phyloP scores from a whole-genome alignment of 768 basidiomycete genomes.

The Suillus discolor region DNA sequence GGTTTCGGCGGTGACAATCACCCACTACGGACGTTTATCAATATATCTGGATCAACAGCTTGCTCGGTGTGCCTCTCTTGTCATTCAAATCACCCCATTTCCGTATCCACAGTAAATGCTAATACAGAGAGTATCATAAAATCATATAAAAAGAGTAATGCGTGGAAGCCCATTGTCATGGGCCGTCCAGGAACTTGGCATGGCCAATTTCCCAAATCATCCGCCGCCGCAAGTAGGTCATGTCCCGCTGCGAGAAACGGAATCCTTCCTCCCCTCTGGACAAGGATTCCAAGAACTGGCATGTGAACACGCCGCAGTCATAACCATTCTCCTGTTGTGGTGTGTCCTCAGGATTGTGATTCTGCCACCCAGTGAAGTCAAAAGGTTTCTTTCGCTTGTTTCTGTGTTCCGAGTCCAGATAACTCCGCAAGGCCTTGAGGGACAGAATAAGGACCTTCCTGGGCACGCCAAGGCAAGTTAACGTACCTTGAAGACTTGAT shows the following conservation, averaged over 20 bases:
- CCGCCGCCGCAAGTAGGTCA: conserved; percentile 78
- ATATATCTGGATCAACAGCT: conserved; percentile 6
- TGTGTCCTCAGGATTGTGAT: conserved; percentile 68
- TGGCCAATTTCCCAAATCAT: conserved; percentile 93
- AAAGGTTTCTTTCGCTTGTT: conserved; percentile 88
- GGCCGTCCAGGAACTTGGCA: conserved; percentile 54
- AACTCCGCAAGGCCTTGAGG: conserved; percentile 66
- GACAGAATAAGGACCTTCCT: neutral
- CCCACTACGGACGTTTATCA: conserved; percentile 4
- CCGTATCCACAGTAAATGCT: conserved; percentile 6
- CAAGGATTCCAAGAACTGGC: conserved; percentile 84
- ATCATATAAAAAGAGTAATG: conserved; percentile 6
- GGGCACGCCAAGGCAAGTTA: neutral
- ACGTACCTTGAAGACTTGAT: conserved; percentile 67
- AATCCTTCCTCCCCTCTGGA: conserved; percentile 78
- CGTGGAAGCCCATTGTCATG: conserved; percentile 30
- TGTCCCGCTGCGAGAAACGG: conserved; percentile 80
- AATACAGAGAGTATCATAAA: conserved; percentile 12
- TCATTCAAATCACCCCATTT: conserved; percentile 13
- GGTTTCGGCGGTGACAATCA: conserved; percentile 73
- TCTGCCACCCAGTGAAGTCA: conserved; percentile 82
- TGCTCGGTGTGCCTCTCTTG: conserved; percentile 4
- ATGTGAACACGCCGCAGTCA: conserved; percentile 97
- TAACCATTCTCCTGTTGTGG: conserved; percentile 93
- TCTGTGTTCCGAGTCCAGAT: conserved; percentile 79